A percentile compares a stretch with the other conserved stretches of the same genome.
Evolutionary conservation across 2,329 filamentous ascomycete genomes (phyloP).

Genomic region (Fusarium pilosicola): DNA sequence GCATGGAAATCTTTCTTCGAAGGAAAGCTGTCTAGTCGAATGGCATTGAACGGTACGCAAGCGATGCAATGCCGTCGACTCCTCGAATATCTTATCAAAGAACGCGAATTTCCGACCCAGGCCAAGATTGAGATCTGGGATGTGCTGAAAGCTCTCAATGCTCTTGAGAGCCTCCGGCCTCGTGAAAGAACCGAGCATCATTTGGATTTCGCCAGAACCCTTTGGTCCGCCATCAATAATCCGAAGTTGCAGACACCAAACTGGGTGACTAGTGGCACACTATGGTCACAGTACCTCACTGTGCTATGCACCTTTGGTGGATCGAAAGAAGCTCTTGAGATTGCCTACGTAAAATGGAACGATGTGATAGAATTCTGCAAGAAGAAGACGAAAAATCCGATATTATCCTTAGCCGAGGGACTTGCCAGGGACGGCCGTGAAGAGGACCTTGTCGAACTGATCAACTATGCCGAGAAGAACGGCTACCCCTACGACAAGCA

Average conservation of each 20-base stretch:
- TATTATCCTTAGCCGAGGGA: conserved; percentile 58
- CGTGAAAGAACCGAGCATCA: conserved; percentile 58
- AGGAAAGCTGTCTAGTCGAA: conserved; percentile 59
- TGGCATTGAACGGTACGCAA: conserved; percentile 72
- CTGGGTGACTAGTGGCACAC: conserved; percentile 25
- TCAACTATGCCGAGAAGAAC: conserved; percentile 61
- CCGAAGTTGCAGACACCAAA: conserved; percentile 31
- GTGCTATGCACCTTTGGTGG: conserved; percentile 65
- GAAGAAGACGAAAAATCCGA: conserved; percentile 36
- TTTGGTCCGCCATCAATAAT: conserved; percentile 51
- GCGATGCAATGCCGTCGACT: conserved; percentile 66
- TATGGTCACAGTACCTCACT: conserved; percentile 48
- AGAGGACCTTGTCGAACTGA: conserved; percentile 65
- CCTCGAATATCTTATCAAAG: conserved; percentile 66
- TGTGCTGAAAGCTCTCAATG: conserved; percentile 54
- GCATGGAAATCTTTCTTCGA: conserved; percentile 74
- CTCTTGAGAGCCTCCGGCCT: conserved; percentile 54
- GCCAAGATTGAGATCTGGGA: conserved; percentile 48
- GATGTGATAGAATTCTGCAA: conserved; percentile 34
- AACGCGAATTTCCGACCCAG: conserved; percentile 25
- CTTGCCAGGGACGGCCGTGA: conserved; percentile 70
- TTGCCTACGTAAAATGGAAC: conserved; percentile 51
- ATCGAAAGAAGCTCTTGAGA: conserved; percentile 61
- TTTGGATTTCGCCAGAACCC: conserved; percentile 56
- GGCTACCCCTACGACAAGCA: conserved; percentile 56